Base-by-base conservation (phyloP, 192 early-diverging fungal species). In the Linnemannia hyalina region DNA sequence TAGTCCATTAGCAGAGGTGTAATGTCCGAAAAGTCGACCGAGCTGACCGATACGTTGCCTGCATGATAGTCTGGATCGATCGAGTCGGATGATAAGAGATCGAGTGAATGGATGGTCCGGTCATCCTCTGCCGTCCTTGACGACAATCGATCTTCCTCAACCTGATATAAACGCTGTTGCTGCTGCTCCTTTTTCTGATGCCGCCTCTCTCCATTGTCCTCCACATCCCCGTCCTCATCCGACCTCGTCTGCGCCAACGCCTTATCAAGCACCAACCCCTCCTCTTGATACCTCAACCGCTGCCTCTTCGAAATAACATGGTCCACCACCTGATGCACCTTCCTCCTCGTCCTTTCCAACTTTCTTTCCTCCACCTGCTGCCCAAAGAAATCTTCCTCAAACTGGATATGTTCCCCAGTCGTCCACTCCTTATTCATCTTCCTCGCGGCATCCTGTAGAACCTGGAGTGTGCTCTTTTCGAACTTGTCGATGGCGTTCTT, bases 261-360 rank as follows among this genome's bases (percentile, higher is more conserved):
- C 60, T 29, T 65, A 10, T 65, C 29, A 0, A 65, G 11, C 1
- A 10, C 11, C 29, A 4, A 9, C 11, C 13, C 60, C 13, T 65
- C 60, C 29, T 65, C 60, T 26, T 65, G 60, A 65, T 65, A 65
- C 26, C 60, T 26, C 26, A 65, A 65, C 29, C 60, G 60, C 26
- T 65, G 60, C 60, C 60, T 65, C 26, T 65, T 65, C 2, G 60
- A 65, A 2, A 65, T 32, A 15, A 65, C 60, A 26, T 65, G 26
- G 11, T 65, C 60, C 60, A 65, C 60, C 60, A 65, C 60, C 29
- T 65, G 60, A 32, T 65, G 60, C 13, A 65, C 60, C 29, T 65
- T 65, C 29, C 29, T 65, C 60, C 60, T 65, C 60, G 60, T 65
- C 29, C 32, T 65, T 32, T 65, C 60, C 26, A 65, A 4, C 29